Base-by-base conservation (phyloP, 371 early-diverging fungal species). In the Saksenaea vasiformis region DNA sequence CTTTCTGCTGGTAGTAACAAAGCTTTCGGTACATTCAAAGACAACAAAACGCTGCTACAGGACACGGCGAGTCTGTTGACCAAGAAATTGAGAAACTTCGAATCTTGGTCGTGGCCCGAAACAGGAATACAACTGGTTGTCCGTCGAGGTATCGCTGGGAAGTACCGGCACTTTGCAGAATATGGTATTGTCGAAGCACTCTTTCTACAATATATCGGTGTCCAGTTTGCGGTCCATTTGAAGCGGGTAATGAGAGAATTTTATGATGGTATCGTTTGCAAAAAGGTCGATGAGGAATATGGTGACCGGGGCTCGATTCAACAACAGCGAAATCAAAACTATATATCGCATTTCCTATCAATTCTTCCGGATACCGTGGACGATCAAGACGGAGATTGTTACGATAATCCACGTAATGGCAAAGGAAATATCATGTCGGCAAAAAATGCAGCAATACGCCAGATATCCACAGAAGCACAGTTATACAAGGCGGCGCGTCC, bases 121-220 rank as follows among this genome's bases (percentile, higher is more conserved):
- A 22, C 26, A 13, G 64, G 60, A 10, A 53, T 68, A 1, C 15
- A 56, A 34, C 36, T 68, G 17, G 59, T 35, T n/a, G 55, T 68
- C 3, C 63, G 59, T 9, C 34, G 68, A 27, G 22, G 34, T 0
- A 68, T 68, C 2, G 31, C 43, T 5, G 68, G 68, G n/a, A 19
- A 55, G 39, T 68, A 60, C 41, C 68, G 64, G 9, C 47, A 44
- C 7, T 64, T 58, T 54, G 28, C 59, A 15, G 65, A 68, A 8
- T 65, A 68, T 34, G 65, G 51, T 17, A 31, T 64, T 5, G 43
- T 62, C 19, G 64, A 65, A 5, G 64, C 64, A 3, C 54, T 68
- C 5, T 64, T 68, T n/a, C 36, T 64, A 9, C 68, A 68, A 19
- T 64, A 54, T 5, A 41, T 68, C 9, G 64, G 68, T 26, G 64